These are phyloP conservation scores for Brassica hybrid DNA, from an alignment of 441 rosid species.

Conservation along the genomic window DNA sequence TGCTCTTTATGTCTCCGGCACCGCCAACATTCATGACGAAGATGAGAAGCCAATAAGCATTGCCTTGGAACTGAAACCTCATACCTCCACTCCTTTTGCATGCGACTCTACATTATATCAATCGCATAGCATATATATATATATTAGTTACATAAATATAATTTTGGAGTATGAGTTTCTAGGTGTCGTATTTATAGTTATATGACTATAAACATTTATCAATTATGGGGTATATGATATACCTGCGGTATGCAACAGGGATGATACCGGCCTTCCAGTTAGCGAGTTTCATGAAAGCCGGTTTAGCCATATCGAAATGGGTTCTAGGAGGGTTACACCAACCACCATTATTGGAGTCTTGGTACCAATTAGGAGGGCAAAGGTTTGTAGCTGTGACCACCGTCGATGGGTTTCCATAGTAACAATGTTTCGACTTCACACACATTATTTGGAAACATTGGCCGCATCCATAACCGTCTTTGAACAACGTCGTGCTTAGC, in stretches of 20 bases:
- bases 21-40: slow-evolving; percentile 1
- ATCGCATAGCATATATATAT: not conserved
- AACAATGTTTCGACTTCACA: slow-evolving; percentile 54
- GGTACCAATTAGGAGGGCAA: slow-evolving; percentile 82
- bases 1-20: slow-evolving; percentile 5
- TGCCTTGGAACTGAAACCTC: slow-evolving; percentile 3
- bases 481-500: slow-evolving; percentile 69
- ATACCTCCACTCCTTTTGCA: slow-evolving; percentile 1
- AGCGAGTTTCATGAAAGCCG: slow-evolving; percentile 82
- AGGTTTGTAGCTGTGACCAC: slow-evolving; percentile 82
- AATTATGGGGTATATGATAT: not conserved
- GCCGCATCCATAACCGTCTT: slow-evolving; percentile 77
- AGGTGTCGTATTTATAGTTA: not conserved
- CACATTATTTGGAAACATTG: slow-evolving; percentile 75
- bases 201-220: not conserved
- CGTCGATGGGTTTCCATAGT: slow-evolving; percentile 40
- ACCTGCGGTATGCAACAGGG: slow-evolving; percentile 80
- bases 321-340: slow-evolving; percentile 90
- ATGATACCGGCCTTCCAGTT: slow-evolving; percentile 80
- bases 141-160: not conserved
- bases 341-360: slow-evolving; percentile 80
- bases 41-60: slow-evolving; percentile 8
- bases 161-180: too few relatives aligned
- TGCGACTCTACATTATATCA: slow-evolving; percentile 4
- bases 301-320: slow-evolving; percentile 76